Percentiles rank a stretch among this genome's conserved stretches.
Conservation (phyloP, 805 yeast genomes). For the Starmerella asiatica region DNA sequence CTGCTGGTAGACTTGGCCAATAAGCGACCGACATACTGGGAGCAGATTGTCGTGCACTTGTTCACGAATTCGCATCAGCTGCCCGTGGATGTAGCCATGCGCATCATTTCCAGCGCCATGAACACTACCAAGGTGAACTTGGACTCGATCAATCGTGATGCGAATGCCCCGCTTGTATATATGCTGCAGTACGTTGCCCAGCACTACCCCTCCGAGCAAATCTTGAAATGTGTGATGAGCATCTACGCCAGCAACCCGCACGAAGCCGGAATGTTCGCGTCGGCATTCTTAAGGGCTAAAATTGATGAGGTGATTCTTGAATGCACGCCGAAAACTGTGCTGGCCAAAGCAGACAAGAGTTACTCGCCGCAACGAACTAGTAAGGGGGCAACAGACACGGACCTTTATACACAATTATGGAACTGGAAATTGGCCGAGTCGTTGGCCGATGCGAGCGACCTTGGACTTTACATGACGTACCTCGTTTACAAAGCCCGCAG, state of each 20-base stretch:
- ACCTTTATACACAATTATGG: no score
- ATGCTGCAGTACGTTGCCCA: background rate
- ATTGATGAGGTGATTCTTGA: background rate
- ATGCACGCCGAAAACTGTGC: background rate
- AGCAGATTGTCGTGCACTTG: conserved; percentile 1
- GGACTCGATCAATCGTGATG: background rate
- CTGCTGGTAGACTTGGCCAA: conserved; percentile 10
- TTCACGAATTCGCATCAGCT: background rate
- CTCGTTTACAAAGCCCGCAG: conserved; percentile 18
- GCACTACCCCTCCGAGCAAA: background rate
- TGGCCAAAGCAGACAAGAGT: background rate
- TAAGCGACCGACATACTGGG: conserved; percentile 12
- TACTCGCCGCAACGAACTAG: no score
- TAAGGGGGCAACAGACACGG: no score
- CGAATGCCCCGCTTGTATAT: conserved; percentile 3
- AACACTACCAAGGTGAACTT: background rate
- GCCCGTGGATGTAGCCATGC: background rate
- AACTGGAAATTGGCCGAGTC: conserved; percentile 20
- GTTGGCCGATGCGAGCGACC: conserved; percentile 19
- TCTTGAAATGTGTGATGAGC: conserved; percentile 1
- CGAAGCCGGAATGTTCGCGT: conserved; percentile 3
- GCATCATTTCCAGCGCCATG: background rate
- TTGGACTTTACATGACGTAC: conserved; percentile 20
- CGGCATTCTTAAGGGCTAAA: conserved; percentile 6
- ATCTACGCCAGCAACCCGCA: background rate